These are phyloP conservation scores for Cyclospora cayetanensis DNA, from an alignment of 169 alveolate genomes.

Conservation along the genomic window DNA sequence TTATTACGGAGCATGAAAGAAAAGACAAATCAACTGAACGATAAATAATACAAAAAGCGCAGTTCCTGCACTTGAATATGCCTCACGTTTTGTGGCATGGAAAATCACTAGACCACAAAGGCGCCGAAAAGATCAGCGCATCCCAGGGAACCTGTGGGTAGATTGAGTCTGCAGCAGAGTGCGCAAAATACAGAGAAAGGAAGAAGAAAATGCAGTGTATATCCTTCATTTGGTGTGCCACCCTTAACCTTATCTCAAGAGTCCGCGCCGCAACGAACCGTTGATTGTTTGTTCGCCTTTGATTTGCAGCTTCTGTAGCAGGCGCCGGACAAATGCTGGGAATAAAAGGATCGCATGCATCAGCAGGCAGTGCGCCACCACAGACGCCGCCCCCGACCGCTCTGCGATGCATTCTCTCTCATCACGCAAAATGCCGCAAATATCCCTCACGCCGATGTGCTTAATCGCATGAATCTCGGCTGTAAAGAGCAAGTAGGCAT, in stretches of 20 bases:
- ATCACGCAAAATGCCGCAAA: not conserved
- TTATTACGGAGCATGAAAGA: too few relatives aligned
- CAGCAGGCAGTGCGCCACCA: slow-evolving; percentile 25
- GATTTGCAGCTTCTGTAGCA: not conserved
- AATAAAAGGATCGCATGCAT: slow-evolving; percentile 65
- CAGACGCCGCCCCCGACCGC: not conserved
- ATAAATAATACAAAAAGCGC: too few relatives aligned
- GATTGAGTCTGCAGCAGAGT: not conserved
- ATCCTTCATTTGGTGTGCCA: not conserved
- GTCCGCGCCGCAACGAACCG: slow-evolving; percentile 8
- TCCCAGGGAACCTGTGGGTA: not conserved
- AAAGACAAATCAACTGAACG: too few relatives aligned
- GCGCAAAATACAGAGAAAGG: not conserved
- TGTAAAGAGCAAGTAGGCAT: too few relatives aligned
- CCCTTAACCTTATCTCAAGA: not conserved
- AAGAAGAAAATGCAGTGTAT: not conserved
- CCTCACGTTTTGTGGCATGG: not conserved
- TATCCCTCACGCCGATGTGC: not conserved
- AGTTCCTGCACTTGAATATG: not conserved
- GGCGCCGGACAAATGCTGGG: slow-evolving; percentile 34
- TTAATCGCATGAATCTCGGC: not conserved
- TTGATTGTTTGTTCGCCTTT: slow-evolving; percentile 9
- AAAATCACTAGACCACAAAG: not conserved
- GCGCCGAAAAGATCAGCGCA: not conserved
- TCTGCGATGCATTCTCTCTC: not conserved